Conservation (phyloP, 345 rosid genomes). For the Iberis pinnata region DNA sequence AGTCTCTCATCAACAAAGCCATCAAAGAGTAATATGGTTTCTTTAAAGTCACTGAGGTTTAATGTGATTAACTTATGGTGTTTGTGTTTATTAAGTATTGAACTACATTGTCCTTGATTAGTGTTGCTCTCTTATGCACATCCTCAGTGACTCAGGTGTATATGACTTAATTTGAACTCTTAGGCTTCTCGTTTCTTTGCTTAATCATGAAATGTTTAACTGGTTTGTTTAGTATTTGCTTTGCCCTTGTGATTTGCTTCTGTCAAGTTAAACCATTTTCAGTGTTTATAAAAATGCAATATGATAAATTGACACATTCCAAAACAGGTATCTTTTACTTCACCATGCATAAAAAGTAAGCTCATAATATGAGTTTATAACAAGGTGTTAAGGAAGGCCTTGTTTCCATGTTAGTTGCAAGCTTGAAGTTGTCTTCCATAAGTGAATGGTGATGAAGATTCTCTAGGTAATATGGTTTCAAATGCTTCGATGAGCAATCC, state of each 20-base stretch:
- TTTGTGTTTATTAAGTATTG: slow-evolving; percentile 14
- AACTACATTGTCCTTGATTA: slow-evolving; percentile 5
- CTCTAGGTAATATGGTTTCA: slow-evolving; percentile 47
- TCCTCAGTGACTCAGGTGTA: slow-evolving; percentile 31
- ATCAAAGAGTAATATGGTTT: slow-evolving; percentile 47
- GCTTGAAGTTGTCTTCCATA: slow-evolving; percentile 56
- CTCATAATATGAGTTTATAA: not conserved
- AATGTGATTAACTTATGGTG: slow-evolving; percentile 16
- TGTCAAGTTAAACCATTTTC: not conserved
- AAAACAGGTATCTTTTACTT: not conserved
- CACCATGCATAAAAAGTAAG: no score
- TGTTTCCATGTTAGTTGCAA: slow-evolving; percentile 40
- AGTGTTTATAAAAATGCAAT: not conserved
- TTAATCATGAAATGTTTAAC: not conserved
- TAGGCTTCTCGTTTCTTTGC: slow-evolving; percentile 16
- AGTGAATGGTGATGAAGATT: slow-evolving; percentile 35
- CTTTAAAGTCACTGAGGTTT: slow-evolving; percentile 3
- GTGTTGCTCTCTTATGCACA: slow-evolving; percentile 6
- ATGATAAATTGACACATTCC: not conserved
- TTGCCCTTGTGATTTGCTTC: slow-evolving; percentile 3
- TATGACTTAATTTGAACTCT: slow-evolving; percentile 24
- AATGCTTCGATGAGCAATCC: slow-evolving; percentile 78
- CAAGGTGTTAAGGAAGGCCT: not conserved
- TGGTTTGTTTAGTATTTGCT: not conserved
- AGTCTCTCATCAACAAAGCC: slow-evolving; percentile 81